phyloP scores from a whole-genome alignment of 2,329 filamentous ascomycete genomes.

The Meredithiella fracta region DNA sequence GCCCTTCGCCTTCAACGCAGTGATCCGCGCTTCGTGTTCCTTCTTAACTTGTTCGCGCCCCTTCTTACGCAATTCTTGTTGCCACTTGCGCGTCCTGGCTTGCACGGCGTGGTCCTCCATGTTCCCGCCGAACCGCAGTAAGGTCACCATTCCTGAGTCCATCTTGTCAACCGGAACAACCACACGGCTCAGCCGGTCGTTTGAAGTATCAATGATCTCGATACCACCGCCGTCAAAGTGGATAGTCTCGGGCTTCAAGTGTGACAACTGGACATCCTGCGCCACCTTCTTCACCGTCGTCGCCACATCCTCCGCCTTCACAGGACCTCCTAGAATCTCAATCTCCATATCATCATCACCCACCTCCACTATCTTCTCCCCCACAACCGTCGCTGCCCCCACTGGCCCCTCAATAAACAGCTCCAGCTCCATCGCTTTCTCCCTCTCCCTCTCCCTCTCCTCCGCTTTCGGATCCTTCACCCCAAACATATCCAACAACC shows the following conservation, averaged over 20 bases:
- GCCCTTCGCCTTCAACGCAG: slow-evolving; percentile 62
- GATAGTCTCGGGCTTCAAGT: slow-evolving; percentile 17
- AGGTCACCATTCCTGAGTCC: slow-evolving; percentile 45
- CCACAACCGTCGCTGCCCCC: slow-evolving; percentile 15
- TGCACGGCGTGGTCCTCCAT: slow-evolving; percentile 22
- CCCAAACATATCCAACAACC: slow-evolving; percentile 72
- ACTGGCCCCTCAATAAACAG: slow-evolving; percentile 15
- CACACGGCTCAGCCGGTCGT: slow-evolving; percentile 16
- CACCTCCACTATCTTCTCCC: slow-evolving; percentile 1
- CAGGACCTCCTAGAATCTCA: background rate
- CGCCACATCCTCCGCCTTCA: slow-evolving; percentile 17
- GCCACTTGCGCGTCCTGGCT: slow-evolving; percentile 37
- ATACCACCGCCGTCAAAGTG: slow-evolving; percentile 38
- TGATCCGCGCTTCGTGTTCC: slow-evolving; percentile 62
- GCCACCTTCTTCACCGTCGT: slow-evolving; percentile 12
- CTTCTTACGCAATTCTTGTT: slow-evolving; percentile 48
- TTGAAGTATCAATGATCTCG: slow-evolving; percentile 41
- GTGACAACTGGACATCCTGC: slow-evolving; percentile 19
- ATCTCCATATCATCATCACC: background rate
- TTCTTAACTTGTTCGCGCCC: slow-evolving; percentile 65
- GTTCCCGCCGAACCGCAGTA: slow-evolving; percentile 17
- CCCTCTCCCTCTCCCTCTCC: slow-evolving; percentile 17
- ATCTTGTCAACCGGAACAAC: slow-evolving; percentile 15
- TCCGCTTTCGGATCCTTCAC: slow-evolving; percentile 34
- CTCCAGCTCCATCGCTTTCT: slow-evolving; percentile 18